Percentiles rank a stretch among this genome's conserved stretches.
Evolutionary conservation across 768 basidiomycete genomes (phyloP).

Genomic region (Lentinula boryana): DNA sequence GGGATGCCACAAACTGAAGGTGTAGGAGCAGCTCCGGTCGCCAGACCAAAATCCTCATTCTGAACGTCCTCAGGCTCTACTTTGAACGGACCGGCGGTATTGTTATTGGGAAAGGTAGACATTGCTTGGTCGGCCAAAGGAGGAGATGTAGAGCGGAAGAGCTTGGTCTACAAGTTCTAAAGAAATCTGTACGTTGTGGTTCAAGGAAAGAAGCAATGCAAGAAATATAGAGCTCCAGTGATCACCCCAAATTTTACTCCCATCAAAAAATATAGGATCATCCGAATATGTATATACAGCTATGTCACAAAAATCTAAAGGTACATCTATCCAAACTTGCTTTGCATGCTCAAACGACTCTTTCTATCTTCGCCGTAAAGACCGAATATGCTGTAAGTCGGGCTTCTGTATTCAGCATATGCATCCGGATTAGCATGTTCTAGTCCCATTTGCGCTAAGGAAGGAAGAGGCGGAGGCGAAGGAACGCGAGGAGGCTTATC

Average conservation of each 20-base stretch:
- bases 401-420: constrained; percentile 65
- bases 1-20: constrained; percentile 67
- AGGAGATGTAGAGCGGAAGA: neutral
- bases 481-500: constrained; percentile 77
- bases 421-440: constrained; percentile 56
- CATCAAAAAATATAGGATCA: neutral
- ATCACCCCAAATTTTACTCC: neutral
- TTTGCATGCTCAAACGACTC: constrained; percentile 25
- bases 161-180: constrained; percentile 4
- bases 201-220: neutral
- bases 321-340: neutral
- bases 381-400: constrained; percentile 80
- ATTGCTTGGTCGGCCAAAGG: constrained; percentile 6
- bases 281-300: neutral
- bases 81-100: constrained; percentile 11
- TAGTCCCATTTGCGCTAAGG: constrained; percentile 72
- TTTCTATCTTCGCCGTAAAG: constrained; percentile 62
- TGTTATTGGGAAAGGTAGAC: constrained; percentile 3
- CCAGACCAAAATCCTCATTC: constrained; percentile 37
- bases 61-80: constrained; percentile 22
- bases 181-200: neutral
- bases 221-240: too few species aligned
- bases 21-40: constrained; percentile 24
- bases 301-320: neutral
- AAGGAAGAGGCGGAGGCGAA: constrained; percentile 68